Evolutionary conservation across 768 basidiomycete species (phyloP), one percentile per base, ranked within the genome.

Genomic region (Butyriboletus loyo): DNA sequence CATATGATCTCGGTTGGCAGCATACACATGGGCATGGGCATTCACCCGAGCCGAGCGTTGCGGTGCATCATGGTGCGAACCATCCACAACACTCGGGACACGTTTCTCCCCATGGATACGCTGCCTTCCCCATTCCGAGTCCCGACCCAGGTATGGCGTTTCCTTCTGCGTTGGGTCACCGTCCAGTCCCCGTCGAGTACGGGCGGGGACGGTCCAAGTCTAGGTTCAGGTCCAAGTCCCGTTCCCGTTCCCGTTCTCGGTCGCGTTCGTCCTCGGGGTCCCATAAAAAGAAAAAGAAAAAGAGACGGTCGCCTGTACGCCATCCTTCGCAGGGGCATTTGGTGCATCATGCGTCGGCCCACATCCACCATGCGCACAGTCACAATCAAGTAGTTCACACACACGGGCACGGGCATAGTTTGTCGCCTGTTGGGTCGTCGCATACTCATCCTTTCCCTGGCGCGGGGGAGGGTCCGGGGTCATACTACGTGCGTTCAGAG

Each of bases 261-360:
- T 65, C 56, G 38, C 61, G 53, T 43, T 52, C 47, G 3, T 38
- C 57, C 8, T 47, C 54, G 17, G 54, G 55, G 25, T 53, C 49
- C 1, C 44, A 15, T 4, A 30, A 30, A 21, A 21, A 30, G 42
- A 14, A 19, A 44, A 19, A 15, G 8, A 30, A 30, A 21, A 21
- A 30, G 42, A 14, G 28, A 44, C 28, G 42, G n/a, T 42, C 41
- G 24, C 41, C 25, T 9, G 31, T n/a, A 9, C 31, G 24, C 4
- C 49, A 13, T 38, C 24, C 31, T 35, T 34, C 24, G 9, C 45
- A 19, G 24, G 11, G 5, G n/a, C 19, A 47, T 47, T 13, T 13
- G 10, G 9, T 7, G 10, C 19, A 31, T n/a, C 38, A 49, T n/a
- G 10, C 6, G 8, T 3, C 40, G 7, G 15, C 7, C 22, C 21